Evolutionary conservation across 1,284 basidiomycete species (phyloP).

Genomic region (Puccinia hordei): DNA sequence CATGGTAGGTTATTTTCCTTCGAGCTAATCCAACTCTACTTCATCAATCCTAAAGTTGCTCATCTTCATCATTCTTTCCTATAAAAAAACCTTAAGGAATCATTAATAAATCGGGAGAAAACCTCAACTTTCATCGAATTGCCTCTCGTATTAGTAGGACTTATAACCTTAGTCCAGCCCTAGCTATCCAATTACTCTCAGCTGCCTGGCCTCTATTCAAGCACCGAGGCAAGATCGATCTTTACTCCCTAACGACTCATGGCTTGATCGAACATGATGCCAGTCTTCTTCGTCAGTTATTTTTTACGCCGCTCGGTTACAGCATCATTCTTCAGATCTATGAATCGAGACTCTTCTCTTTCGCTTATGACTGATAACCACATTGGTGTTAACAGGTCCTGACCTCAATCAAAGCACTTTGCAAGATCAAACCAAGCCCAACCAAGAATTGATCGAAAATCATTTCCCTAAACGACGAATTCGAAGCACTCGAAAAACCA

Average conservation of each 20-base stretch:
- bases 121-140: slow-evolving; percentile 51
- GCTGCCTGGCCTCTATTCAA: slow-evolving; percentile 51
- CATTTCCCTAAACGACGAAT: slow-evolving; percentile 8
- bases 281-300: slow-evolving; percentile 36
- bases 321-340: no score
- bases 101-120: slow-evolving; percentile 51
- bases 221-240: slow-evolving; percentile 14
- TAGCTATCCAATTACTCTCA: slow-evolving; percentile 52
- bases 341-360: neutral
- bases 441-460: slow-evolving; percentile 31
- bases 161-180: slow-evolving; percentile 53
- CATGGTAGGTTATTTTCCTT: slow-evolving; percentile 17
- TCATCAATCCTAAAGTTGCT: neutral
- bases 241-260: slow-evolving; percentile 32
- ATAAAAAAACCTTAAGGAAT: slow-evolving; percentile 24
- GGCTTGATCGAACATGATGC: slow-evolving; percentile 47
- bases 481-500: neutral
- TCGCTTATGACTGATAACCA: neutral
- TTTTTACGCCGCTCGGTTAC: no score
- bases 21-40: neutral
- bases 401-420: slow-evolving; percentile 20
- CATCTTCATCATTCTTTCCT: neutral
- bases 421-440: slow-evolving; percentile 21
- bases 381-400: neutral
- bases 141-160: slow-evolving; percentile 34